phyloP scores from a whole-genome alignment of 495 filamentous ascomycete species.

The Cercophora samala region DNA sequence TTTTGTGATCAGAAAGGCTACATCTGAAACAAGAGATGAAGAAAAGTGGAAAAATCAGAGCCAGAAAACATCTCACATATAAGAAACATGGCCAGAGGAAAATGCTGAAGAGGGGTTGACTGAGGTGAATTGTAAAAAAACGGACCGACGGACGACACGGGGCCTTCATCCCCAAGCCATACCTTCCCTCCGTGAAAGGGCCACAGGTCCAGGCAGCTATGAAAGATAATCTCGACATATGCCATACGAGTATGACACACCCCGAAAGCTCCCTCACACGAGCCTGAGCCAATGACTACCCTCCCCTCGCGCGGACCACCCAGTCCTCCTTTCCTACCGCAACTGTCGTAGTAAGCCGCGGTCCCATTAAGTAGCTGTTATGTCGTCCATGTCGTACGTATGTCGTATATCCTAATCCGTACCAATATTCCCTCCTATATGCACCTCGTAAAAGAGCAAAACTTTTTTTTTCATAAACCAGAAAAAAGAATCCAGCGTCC shows the following conservation, averaged over 20 bases:
- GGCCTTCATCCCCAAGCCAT: conserved; percentile 1
- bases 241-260: not conserved
- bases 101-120: conserved; percentile 6
- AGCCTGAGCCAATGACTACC: not conserved
- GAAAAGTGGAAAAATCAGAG: not conserved
- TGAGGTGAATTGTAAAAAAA: conserved; percentile 15
- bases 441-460: conserved; percentile 16
- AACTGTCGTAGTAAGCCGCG: not conserved
- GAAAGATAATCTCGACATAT: not conserved
- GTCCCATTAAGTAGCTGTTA: not conserved
- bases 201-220: not conserved
- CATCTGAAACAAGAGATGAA: not conserved
- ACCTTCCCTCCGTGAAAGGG: not conserved
- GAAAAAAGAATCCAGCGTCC: not conserved
- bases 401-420: not conserved
- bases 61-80: conserved; percentile 1
- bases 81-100: conserved; percentile 4
- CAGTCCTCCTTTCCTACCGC: not conserved
- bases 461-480: conserved; percentile 16
- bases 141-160: conserved; percentile 17
- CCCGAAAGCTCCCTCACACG: not conserved
- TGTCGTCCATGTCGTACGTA: conserved; percentile 7
- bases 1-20: not conserved
- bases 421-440: not conserved
- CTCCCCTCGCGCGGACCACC: conserved; percentile 2